These are phyloP conservation scores for Xylariaceae sp. DNA, from an alignment of 2,329 filamentous ascomycete species.

Conservation along the genomic window DNA sequence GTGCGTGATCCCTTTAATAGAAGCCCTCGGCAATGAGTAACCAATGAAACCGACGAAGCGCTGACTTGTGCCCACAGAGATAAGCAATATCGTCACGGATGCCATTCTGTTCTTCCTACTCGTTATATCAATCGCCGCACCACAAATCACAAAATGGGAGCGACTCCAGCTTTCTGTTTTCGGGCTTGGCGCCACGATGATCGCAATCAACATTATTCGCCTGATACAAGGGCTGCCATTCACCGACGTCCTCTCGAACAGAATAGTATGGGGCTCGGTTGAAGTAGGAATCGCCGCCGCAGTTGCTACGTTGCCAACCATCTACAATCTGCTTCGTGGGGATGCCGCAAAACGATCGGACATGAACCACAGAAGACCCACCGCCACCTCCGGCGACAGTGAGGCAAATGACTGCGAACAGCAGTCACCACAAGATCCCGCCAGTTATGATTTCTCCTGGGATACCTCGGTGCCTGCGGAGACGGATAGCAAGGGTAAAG, in stretches of 20 bases:
- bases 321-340: constrained; percentile 14
- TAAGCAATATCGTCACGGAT: constrained; percentile 17
- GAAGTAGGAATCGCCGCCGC: constrained; percentile 16
- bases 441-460: not conserved
- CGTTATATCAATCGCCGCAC: constrained; percentile 11
- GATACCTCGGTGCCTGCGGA: not conserved
- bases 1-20: not conserved
- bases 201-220: constrained; percentile 17
- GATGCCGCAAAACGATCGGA: too few relatives aligned
- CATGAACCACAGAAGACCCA: not conserved
- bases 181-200: constrained; percentile 10
- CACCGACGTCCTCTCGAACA: not conserved
- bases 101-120: constrained; percentile 12
- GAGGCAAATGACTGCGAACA: not conserved
- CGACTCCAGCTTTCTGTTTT: constrained; percentile 5
- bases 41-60: not conserved
- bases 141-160: constrained; percentile 1
- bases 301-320: constrained; percentile 14
- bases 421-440: not conserved
- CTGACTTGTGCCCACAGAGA: constrained; percentile 14
- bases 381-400: not conserved
- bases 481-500: not conserved
- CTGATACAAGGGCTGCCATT: constrained; percentile 9
- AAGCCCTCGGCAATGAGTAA: not conserved
- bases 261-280: constrained; percentile 18